These are phyloP conservation scores for Candida yuanshanica DNA, from an alignment of 805 yeast species.

Conservation along the genomic window DNA sequence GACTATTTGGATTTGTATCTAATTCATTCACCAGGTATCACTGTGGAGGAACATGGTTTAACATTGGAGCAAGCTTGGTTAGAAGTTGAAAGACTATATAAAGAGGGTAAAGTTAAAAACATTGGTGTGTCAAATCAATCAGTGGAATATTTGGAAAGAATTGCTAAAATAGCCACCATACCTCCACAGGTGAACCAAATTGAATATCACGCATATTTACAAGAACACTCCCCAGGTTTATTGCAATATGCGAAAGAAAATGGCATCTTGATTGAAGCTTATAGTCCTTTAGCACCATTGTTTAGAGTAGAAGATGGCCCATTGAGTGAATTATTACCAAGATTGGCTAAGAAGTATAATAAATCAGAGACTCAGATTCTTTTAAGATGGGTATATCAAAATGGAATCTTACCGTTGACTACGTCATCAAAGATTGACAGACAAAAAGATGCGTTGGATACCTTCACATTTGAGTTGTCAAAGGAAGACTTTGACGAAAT, in stretches of 20 bases:
- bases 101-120: conserved; percentile 9
- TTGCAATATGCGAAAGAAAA: conserved; percentile 10
- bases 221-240: conserved; percentile 11
- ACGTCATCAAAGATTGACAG: conserved; percentile 53
- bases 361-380: conserved; percentile 52
- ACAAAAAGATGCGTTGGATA: conserved; percentile 45
- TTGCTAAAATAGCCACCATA: conserved; percentile 7
- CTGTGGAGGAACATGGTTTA: conserved; percentile 36
- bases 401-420: conserved; percentile 59
- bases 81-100: conserved; percentile 8
- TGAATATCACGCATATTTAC: conserved; percentile 17
- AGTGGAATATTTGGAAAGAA: conserved; percentile 9
- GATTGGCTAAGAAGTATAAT: conserved; percentile 45
- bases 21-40: conserved; percentile 68
- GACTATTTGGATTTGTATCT: conserved; percentile 75
- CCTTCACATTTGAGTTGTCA: conserved; percentile 47
- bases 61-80: conserved; percentile 31
- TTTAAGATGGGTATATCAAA: conserved; percentile 59
- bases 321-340: conserved; percentile 30
- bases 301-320: conserved; percentile 33
- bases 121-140: conserved; percentile 19
- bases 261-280: conserved; percentile 17
- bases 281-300: conserved; percentile 27
- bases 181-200: conserved; percentile 17
- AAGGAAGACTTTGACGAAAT: conserved; percentile 40